A percentile compares a stretch with the other conserved stretches of the same genome.
Evolutionary conservation across 208 protist genomes (phyloP).

Genomic region (Acanthamoeba castellanii): DNA sequence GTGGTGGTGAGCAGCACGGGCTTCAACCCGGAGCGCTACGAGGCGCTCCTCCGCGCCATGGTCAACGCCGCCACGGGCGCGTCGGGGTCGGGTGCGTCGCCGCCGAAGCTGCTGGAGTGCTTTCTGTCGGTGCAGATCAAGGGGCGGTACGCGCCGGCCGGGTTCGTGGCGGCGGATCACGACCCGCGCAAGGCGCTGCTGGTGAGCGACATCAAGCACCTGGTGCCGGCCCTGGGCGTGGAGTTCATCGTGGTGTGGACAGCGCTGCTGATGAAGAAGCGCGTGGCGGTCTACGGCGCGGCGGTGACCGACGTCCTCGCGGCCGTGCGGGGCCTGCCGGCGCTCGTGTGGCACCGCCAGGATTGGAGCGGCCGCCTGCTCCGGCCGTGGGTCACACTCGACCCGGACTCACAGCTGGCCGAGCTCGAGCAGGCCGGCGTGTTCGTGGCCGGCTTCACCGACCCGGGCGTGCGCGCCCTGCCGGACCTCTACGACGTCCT

Average conservation of each 20-base stretch:
- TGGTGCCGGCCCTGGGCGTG: slow-evolving; percentile 5
- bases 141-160: background rate
- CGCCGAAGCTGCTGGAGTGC: slow-evolving; percentile 26
- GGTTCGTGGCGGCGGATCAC: background rate
- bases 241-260: slow-evolving; percentile 66
- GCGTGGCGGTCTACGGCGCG: slow-evolving; percentile 33
- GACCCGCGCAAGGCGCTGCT: slow-evolving; percentile 66
- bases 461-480: slow-evolving; percentile 7
- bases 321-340: slow-evolving; percentile 30
- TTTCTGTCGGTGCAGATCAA: slow-evolving; percentile 17
- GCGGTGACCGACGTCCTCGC: background rate
- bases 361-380: slow-evolving; percentile 71
- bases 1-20: background rate
- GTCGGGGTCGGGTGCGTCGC: too few species aligned
- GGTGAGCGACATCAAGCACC: slow-evolving; percentile 32
- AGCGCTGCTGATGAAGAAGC: slow-evolving; percentile 65
- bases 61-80: background rate
- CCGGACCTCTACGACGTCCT: slow-evolving; percentile 61
- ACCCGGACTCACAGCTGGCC: background rate
- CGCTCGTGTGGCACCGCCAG: slow-evolving; percentile 74
- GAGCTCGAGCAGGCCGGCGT: background rate
- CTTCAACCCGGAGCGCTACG: slow-evolving; percentile 47
- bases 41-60: background rate
- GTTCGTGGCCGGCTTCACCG: slow-evolving; percentile 66
- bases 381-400: slow-evolving; percentile 42